Evolutionary conservation across 305 asterid species (phyloP).

Genomic region (Euphrasia arctica): DNA sequence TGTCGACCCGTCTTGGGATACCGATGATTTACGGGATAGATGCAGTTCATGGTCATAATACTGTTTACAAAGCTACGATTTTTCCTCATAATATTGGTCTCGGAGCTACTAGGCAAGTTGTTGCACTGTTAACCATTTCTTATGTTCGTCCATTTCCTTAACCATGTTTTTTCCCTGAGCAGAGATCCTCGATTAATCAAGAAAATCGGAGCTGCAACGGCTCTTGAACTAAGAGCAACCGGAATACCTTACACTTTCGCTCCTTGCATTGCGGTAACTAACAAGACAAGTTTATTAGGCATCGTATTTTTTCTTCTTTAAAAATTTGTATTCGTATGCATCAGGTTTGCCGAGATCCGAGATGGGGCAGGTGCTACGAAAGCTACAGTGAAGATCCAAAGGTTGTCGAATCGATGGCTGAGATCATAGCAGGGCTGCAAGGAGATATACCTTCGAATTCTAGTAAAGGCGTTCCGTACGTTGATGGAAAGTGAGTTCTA

Average conservation of each 20-base stretch:
- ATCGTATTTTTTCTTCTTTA: neutral
- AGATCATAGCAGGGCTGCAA: constrained; percentile 58
- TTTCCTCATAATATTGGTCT: constrained; percentile 58
- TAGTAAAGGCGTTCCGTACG: constrained; percentile 50
- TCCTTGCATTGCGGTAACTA: constrained; percentile 45
- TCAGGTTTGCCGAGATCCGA: constrained; percentile 75
- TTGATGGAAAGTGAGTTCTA: constrained; percentile 51
- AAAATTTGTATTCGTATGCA: neutral
- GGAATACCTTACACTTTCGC: constrained; percentile 57
- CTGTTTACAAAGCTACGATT: constrained; percentile 45
- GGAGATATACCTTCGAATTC: constrained; percentile 58
- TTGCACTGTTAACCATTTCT: neutral
- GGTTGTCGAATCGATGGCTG: constrained; percentile 60
- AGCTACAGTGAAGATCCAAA: constrained; percentile 64
- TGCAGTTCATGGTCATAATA: constrained; percentile 53
- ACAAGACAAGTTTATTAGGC: constrained; percentile 10
- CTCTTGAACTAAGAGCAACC: constrained; percentile 52
- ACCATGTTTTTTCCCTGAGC: constrained; percentile 7
- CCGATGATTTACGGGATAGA: constrained; percentile 61
- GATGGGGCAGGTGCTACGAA: constrained; percentile 76
- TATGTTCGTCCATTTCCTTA: neutral
- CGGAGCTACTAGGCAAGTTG: constrained; percentile 45
- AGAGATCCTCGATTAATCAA: constrained; percentile 47
- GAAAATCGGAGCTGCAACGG: constrained; percentile 54
- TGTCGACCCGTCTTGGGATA: constrained; percentile 46